phyloP scores from a whole-genome alignment of 2,329 filamentous ascomycete species.

The Pleurostoma richardsiae region DNA sequence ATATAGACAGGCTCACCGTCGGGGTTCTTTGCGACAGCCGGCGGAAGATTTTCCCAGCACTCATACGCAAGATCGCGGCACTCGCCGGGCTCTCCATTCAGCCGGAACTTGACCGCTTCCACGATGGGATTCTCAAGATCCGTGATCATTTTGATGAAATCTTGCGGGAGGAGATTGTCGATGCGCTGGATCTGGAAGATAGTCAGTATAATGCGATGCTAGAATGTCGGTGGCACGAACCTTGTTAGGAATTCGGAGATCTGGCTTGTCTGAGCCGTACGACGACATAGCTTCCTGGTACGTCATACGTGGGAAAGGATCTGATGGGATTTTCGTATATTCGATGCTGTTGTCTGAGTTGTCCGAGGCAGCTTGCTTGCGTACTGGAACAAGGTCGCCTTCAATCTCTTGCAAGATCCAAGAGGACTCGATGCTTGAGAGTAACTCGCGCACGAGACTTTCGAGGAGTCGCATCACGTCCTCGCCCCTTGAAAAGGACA shows the following conservation, averaged over 20 bases:
- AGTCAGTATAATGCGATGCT: neutral
- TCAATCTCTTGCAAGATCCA: slow-evolving; percentile 24
- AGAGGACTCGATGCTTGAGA: slow-evolving; percentile 39
- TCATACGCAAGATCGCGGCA: slow-evolving; percentile 57
- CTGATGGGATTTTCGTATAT: no score
- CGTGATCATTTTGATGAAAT: slow-evolving; percentile 72
- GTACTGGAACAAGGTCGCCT: slow-evolving; percentile 20
- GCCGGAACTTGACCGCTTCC: slow-evolving; percentile 66
- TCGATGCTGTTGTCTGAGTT: no score
- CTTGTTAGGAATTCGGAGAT: slow-evolving; percentile 67
- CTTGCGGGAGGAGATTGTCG: slow-evolving; percentile 54
- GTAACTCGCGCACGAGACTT: slow-evolving; percentile 48
- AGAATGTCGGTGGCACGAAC: slow-evolving; percentile 31
- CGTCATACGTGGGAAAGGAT: slow-evolving; percentile 52
- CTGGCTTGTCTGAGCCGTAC: slow-evolving; percentile 91
- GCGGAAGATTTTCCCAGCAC: slow-evolving; percentile 47
- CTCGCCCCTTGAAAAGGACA: slow-evolving; percentile 73
- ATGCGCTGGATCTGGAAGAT: slow-evolving; percentile 57
- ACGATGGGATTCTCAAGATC: slow-evolving; percentile 63
- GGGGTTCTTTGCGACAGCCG: slow-evolving; percentile 59
- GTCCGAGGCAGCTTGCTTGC: neutral
- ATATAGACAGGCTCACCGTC: slow-evolving; percentile 79
- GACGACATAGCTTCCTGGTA: slow-evolving; percentile 74
- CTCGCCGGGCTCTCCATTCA: slow-evolving; percentile 45
- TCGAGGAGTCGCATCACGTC: slow-evolving; percentile 61